Evolutionary conservation across 306 rosid species (phyloP), one percentile per base, ranked within the genome.

Genomic region (Vigna angularis): DNA sequence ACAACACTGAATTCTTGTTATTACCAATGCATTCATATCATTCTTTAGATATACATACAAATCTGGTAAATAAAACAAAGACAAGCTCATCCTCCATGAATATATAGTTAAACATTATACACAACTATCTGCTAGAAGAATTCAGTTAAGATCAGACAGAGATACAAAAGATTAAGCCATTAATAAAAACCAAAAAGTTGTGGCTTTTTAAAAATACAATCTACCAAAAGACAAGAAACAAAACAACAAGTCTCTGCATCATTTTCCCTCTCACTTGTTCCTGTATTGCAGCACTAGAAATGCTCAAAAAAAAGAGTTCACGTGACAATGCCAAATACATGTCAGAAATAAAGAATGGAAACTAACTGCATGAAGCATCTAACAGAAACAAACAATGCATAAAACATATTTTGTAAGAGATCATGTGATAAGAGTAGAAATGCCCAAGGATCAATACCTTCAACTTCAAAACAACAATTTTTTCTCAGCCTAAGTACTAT

Each of bases 291-390:
- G 52, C 34, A 22, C 45, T 11, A 9, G 16, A 45, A 3, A 45
- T 45, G 50, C 4, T 45, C 16, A 45, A 45, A 45, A 20, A 45
- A 45, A 12, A 12, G 15, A 12, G 50, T 45, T 45, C 50, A 11
- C 15, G 50, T 12, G 50, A 45, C 47, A 22, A 51, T 8, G 53
- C 28, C 30, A 72, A 47, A 66, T n/a, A 20, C 47, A 64, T 16
- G 74, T 55, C 47, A 76, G 63, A 34, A 38, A 56, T 34, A 36
- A 34, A 7, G 26, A 36, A 36, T 63, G 24, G 10, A 63, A 73
- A 48, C 30, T 17, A 62, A 55, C 17, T 20, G 42, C 42, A 44
- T 52, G 13, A 74, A 67, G 47, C 56, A 83, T 65, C 86, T 50
- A 28, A 48, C 4, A 63, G 42, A 52, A 22, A 52, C 16, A 75